Conservation (phyloP, 306 rosid genomes). For the Luffa acutangula region DNA sequence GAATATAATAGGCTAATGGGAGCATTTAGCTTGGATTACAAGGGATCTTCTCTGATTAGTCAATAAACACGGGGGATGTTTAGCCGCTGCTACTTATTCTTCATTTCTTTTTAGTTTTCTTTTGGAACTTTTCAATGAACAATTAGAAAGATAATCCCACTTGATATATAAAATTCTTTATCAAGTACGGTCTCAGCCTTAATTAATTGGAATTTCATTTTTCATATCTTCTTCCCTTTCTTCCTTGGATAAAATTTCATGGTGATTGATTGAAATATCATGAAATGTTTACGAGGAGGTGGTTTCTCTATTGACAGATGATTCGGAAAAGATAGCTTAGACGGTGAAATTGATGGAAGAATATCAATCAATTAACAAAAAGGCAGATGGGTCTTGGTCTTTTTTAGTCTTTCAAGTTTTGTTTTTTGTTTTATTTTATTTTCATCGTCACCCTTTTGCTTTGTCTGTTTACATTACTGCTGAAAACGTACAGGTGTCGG, state of each 20-base stretch:
- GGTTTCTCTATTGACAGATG: background rate
- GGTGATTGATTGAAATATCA: background rate
- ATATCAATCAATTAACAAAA: background rate
- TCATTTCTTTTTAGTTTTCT: background rate
- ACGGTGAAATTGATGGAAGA: background rate
- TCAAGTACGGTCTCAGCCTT: background rate
- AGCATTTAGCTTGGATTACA: conserved; percentile 30
- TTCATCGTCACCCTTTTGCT: background rate
- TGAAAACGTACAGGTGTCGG: conserved; percentile 8
- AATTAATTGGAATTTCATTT: background rate
- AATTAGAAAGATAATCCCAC: background rate
- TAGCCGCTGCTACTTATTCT: background rate
- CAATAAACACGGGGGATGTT: background rate
- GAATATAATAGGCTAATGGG: background rate
- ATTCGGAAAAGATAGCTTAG: background rate
- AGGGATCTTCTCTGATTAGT: conserved; percentile 23
- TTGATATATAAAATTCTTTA: background rate
- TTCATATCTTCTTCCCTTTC: background rate
- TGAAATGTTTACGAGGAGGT: background rate
- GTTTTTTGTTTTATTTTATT: background rate
- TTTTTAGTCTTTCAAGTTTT: background rate
- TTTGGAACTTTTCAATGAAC: conserved; percentile 3
- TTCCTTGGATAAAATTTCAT: background rate
- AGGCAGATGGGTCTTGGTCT: background rate
- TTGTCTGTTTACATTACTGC: background rate